Evolutionary conservation across 306 rosid species (phyloP), one percentile per base, ranked within the genome.

Genomic region (Alnus rubra): DNA sequence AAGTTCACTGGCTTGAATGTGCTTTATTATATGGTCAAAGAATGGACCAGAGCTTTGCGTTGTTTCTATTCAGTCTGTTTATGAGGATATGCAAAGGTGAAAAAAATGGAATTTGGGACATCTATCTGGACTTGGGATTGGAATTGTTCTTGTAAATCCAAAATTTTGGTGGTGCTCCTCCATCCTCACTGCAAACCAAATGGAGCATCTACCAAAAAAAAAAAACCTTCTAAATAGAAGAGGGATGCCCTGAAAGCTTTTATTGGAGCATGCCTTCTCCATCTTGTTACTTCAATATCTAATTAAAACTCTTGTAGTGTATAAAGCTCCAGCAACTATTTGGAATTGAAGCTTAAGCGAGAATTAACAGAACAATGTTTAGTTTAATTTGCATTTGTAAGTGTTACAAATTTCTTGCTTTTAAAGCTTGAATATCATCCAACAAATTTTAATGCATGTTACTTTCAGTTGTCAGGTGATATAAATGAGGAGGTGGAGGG

Each of bases 391-490:
- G 39, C 54, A 53, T 42, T 39, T 62, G 8, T 75, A 53, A 6
- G 75, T 81, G 79, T 19, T 54, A 75, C 58, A 70, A 37, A 74
- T 14, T 72, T 58, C 51, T 37, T 51, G 30, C 9, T 30, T 42
- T 78, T 42, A 74, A 53, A 33, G 78, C 68, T 37, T 45, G 73
- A 59, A 39, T n/a, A 52, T 30, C 19, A 5, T 44, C 80, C 15
- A 9, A 19, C 39, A 33, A 67, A 56, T 75, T 9, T 65, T 81
- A 18, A 83, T 85, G 65, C 71, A 14, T 81, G 28, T 79, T 71
- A 72, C 82, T 83, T 73, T 87, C 93, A 94, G 98, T 80, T 94
- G 89, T 90, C 98, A 39, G 97, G 98, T 39, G 98, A 94, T 83
- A 90, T 94, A 84, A 73, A 94, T 70, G 98, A 94, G 85, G 98